These are phyloP conservation scores for Solanum habrochaites DNA, from an alignment of 257 asterid species.

Conservation along the genomic window DNA sequence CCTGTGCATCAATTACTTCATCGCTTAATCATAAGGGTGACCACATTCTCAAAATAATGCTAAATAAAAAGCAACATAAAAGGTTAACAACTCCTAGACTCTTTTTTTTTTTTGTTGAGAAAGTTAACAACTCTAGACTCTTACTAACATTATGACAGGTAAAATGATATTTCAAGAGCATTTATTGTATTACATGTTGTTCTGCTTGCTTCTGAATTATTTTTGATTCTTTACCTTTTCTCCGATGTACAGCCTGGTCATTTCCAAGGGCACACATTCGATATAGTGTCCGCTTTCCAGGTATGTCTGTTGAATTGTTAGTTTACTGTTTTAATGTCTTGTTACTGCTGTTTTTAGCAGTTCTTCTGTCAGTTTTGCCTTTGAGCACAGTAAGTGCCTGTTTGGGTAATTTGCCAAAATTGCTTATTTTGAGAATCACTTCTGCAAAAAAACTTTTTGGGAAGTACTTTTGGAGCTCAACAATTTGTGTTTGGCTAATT, in stretches of 20 bases:
- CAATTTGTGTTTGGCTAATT: neutral
- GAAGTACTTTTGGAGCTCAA: neutral
- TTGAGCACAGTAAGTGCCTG: neutral
- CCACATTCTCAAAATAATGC: neutral
- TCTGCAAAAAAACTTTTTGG: neutral
- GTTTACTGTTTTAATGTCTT: neutral
- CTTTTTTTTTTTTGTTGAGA: neutral
- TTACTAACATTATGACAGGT: neutral
- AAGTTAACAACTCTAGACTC: neutral
- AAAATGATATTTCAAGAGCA: neutral
- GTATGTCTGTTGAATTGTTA: constrained; percentile 15
- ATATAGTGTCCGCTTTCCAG: constrained; percentile 94
- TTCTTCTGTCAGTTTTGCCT: neutral
- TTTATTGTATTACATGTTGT: neutral
- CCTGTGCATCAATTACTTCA: neutral
- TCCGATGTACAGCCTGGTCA: constrained; percentile 85
- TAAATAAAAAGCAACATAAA: neutral
- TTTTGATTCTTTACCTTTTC: neutral
- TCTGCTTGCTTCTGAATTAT: neutral
- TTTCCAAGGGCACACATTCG: constrained; percentile 78
- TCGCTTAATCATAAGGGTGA: neutral
- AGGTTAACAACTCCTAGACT: neutral
- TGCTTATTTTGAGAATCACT: neutral
- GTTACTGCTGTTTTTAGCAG: neutral
- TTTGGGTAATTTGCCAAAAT: neutral